These are phyloP conservation scores for Cystofilobasidium macerans DNA, from an alignment of 768 basidiomycete species.

Conservation along the genomic window DNA sequence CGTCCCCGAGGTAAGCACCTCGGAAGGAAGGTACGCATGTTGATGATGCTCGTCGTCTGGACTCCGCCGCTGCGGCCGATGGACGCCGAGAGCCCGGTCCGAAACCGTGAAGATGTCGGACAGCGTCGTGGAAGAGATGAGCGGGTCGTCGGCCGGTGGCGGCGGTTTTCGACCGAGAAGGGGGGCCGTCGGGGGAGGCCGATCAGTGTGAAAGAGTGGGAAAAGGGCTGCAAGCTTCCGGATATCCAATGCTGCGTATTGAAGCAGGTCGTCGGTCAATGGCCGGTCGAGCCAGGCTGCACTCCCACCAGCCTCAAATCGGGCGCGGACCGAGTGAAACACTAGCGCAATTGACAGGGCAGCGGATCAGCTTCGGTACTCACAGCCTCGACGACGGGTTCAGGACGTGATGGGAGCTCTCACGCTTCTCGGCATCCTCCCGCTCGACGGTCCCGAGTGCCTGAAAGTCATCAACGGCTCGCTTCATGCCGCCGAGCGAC, in stretches of 20 bases:
- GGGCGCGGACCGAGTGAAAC: conserved; percentile 35
- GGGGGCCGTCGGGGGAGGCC: conserved; percentile 30
- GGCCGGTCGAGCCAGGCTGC: conserved; percentile 40
- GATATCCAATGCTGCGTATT: conserved; percentile 44
- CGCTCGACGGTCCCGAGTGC: not conserved
- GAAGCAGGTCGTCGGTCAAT: conserved; percentile 38
- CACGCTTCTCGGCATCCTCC: conserved; percentile 36
- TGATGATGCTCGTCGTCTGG: conserved; percentile 4
- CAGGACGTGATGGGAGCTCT: conserved; percentile 18
- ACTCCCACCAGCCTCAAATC: conserved; percentile 38
- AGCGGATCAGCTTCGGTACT: not conserved
- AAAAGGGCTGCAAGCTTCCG: conserved; percentile 40
- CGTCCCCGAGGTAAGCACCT: not conserved
- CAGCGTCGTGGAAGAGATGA: not conserved
- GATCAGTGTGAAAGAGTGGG: conserved; percentile 33
- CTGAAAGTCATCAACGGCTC: not conserved
- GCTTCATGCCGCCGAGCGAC: conserved; percentile 5
- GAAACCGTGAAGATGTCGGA: not conserved
- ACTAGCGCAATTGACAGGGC: not conserved
- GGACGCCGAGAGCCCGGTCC: not conserved
- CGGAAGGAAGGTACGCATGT: conserved; percentile 7
- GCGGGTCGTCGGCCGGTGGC: conserved; percentile 3
- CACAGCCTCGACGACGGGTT: too few relatives aligned
- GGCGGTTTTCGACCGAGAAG: too few relatives aligned
- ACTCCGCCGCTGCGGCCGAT: not conserved